Conservation (phyloP, 257 asterid species). For the Capsicum baccatum region DNA sequence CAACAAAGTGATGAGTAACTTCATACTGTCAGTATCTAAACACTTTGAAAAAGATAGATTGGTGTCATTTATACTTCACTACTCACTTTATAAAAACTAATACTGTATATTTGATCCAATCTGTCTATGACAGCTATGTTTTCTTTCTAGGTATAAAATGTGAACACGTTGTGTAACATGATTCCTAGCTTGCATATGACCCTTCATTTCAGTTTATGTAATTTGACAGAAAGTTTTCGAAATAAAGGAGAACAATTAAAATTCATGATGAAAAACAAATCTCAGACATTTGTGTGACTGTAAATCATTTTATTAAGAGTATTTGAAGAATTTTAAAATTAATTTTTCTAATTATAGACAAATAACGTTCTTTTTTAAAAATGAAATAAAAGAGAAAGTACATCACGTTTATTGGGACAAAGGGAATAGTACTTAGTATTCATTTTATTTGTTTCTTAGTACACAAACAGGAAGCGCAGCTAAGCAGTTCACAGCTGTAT, state of each 20-base stretch:
- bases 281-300: too few species aligned
- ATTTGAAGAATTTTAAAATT: too few species aligned
- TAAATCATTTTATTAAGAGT: too few species aligned
- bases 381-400: too few species aligned
- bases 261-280: too few species aligned
- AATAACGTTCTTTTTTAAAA: too few species aligned
- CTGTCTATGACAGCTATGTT: not conserved
- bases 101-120: not conserved
- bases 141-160: not conserved
- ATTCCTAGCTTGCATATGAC: not conserved
- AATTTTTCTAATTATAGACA: too few species aligned
- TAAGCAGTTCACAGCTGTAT: conserved; percentile 23
- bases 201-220: too few species aligned
- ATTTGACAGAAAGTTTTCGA: too few species aligned
- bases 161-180: not conserved
- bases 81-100: too few species aligned
- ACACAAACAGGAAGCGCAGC: not conserved
- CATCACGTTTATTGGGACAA: too few species aligned
- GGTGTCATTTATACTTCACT: conserved; percentile 10
- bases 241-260: too few species aligned
- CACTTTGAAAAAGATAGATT: not conserved
- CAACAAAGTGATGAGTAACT: not conserved
- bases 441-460: not conserved
- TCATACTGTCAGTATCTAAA: not conserved
- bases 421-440: not conserved